These are phyloP conservation scores for Rhodotorula mucilaginosa DNA, from an alignment of 1,284 basidiomycete species.

Conservation along the genomic window DNA sequence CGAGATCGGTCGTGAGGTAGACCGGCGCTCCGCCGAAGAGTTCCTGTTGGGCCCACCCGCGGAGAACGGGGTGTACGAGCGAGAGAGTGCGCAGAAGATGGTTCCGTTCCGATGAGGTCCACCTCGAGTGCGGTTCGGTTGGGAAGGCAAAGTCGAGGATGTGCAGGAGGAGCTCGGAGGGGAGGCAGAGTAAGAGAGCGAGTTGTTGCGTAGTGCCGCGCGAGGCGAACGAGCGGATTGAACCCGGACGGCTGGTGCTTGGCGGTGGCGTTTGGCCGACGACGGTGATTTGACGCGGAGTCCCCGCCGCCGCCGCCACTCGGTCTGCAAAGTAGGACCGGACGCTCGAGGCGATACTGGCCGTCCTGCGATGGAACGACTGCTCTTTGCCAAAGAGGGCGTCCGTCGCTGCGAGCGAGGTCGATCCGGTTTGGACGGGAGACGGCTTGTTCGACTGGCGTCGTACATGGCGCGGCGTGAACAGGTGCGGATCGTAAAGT, in stretches of 20 bases:
- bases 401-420: no score
- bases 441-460: background rate
- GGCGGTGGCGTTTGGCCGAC: background rate
- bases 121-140: background rate
- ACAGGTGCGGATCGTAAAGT: constrained; percentile 15
- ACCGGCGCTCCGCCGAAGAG: constrained; percentile 15
- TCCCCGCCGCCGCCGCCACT: background rate
- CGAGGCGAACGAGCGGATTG: background rate
- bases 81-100: constrained; percentile 15
- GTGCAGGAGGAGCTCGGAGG: constrained; percentile 22
- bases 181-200: constrained; percentile 17
- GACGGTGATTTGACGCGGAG: background rate
- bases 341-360: constrained; percentile 14
- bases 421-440: background rate
- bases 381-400: background rate
- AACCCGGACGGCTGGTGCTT: background rate
- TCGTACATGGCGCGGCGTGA: background rate
- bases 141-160: constrained; percentile 26
- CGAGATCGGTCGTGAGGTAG: constrained; percentile 8
- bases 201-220: background rate
- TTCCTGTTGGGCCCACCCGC: constrained; percentile 16
- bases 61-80: constrained; percentile 26
- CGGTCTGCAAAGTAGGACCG: background rate
- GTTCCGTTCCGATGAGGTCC: constrained; percentile 1
- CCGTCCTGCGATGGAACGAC: background rate